Evolutionary conservation across 306 rosid genomes (phyloP), one percentile per base, ranked within the genome.

Genomic region (Vigna trinervia): DNA sequence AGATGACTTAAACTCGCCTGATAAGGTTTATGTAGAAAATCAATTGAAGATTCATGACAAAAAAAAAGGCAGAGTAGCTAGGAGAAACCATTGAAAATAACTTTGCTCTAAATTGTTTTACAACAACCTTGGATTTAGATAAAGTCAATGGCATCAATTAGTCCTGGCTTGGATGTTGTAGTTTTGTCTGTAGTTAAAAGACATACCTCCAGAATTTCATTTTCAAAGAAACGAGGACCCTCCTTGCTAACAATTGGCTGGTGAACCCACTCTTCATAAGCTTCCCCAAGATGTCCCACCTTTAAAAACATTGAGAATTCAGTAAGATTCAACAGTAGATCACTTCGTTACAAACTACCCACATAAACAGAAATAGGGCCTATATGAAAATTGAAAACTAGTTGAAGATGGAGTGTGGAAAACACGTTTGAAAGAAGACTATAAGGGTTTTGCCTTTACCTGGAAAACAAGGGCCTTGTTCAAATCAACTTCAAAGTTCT

Each of bases 281-380:
- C 89, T 86, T 88, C 97, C 73, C 92, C 98, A 54, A 95, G 97
- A 89, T 95, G 89, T 53, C 98, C 98, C 56, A 95, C 97, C 98
- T 95, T 65, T 13, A 70, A 77, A 30, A 75, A 81, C 76, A 84
- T 65, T n/a, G 57, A 71, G 15, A 77, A 22, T 39, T 56, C 23
- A 22, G 23, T 53, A 74, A 10, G 10, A 58, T 15, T 47, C 69
- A 48, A 56, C 66, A 47, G 28, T 46, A 71, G 50, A 72, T 52
- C 66, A 45, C 79, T 52, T 52, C 45, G 52, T 22, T 15, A 53
- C 58, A 41, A 14, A 51, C 57, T 60, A 69, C 20, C 28, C 38
- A 69, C 26, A 61, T 13, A 39, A 51, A 51, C 46, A 17, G 56
- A 53, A 81, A 69, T 3, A 0, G 41, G 65, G 62, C 36, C 41